phyloP scores from a whole-genome alignment of 2,329 filamentous ascomycete genomes.

The Ophiostoma novo-ulmi region DNA sequence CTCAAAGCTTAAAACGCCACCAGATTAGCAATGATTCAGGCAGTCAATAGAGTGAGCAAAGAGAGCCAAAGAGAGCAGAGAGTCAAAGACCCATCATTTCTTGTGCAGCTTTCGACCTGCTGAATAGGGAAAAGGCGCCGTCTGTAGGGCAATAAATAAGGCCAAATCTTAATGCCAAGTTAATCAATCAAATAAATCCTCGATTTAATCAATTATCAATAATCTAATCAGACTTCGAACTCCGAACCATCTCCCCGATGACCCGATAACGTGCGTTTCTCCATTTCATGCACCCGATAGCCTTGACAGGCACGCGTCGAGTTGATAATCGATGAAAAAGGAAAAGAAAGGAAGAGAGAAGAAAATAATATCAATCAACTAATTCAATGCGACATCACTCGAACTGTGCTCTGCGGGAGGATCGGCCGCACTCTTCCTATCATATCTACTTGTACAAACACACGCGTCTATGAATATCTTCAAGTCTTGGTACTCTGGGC shows the following conservation, averaged over 20 bases:
- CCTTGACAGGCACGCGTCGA: not conserved
- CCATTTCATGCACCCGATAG: not conserved
- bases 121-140: slow-evolving; percentile 11
- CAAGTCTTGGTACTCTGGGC: slow-evolving; percentile 13
- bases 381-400: not conserved
- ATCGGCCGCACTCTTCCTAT: slow-evolving; percentile 15
- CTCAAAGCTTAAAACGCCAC: slow-evolving; percentile 11
- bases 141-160: not conserved
- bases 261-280: not conserved
- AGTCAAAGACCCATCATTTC: not conserved
- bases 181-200: not conserved
- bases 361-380: too few relatives aligned
- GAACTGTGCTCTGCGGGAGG: not conserved
- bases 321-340: not conserved
- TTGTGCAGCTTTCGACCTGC: slow-evolving; percentile 5
- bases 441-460: not conserved
- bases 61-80: not conserved
- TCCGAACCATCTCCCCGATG: slow-evolving; percentile 14
- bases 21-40: not conserved
- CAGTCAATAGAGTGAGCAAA: not conserved
- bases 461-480: not conserved
- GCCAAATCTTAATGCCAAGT: not conserved
- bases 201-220: too few relatives aligned
- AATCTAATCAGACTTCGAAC: not conserved
- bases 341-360: not conserved